Base-by-base conservation (phyloP, 1,284 basidiomycete genomes). In the Coniophora puteana region DNA sequence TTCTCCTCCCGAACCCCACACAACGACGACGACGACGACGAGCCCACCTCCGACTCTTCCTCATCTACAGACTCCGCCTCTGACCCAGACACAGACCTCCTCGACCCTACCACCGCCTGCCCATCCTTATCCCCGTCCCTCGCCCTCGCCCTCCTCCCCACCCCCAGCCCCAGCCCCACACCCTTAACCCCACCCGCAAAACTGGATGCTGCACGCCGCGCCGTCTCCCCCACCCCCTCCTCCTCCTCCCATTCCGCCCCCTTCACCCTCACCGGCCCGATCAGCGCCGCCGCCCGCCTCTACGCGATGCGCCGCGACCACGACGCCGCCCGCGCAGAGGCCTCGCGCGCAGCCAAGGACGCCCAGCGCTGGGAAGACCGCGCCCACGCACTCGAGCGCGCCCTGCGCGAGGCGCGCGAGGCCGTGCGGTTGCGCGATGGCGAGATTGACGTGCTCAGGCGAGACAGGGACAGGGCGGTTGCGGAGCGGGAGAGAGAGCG, bases 331-430 rank as follows among this genome's bases (percentile, higher is more conserved):
- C 78, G 74, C 54, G 61, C 66, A 46, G 78, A 83, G 37, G 71
- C 82, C 17, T 67, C 71, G 25, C 72, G 70, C 40, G 69, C 72
- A 24, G 72, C 74, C 46, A 59, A 67, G 40, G 80, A 83, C 37
- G 65, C 74, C 18, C 59, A 68, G 29, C 74, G 72, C 40, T 63
- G 80, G 27, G 71, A 80, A 38, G 82, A 83, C 47, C 70, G 76
- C 13, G 81, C 74, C 58, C 74, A 67, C 55, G 58, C 68, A 51
- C 65, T 86, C 38, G 83, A 86, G 52, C 72, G 67, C 52, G 68
- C 74, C 4, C 61, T 80, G 45, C 69, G 63, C 50, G 76, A 79
- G 45, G 72, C 75, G 20, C 63, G 68, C 28, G 74, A 78, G 10
- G 42, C 72, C 37, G 48, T 80, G 43, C 64, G 65, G 41, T 43